Evolutionary conservation across 2,329 filamentous ascomycete species (phyloP).

Genomic region (Ophiostoma novo-ulmi): DNA sequence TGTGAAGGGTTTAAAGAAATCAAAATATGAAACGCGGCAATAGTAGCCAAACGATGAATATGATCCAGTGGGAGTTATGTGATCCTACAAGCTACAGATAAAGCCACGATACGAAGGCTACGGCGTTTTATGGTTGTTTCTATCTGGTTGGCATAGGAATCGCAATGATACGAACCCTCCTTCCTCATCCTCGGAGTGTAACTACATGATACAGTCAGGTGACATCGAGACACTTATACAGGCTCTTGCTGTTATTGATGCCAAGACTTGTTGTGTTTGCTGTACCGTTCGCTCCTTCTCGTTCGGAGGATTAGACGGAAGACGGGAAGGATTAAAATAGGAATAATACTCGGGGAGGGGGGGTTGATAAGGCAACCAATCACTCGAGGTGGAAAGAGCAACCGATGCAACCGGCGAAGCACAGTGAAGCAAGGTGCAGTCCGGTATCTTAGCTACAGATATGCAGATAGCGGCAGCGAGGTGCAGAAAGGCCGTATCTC

Average conservation of each 20-base stretch:
- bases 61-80: background rate
- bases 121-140: background rate
- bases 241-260: background rate
- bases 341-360: conserved; percentile 1
- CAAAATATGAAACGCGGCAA: background rate
- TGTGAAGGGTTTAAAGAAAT: background rate
- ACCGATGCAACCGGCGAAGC: background rate
- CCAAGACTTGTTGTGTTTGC: background rate
- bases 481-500: background rate
- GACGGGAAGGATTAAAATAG: background rate
- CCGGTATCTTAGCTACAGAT: too few relatives aligned
- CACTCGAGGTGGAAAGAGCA: background rate
- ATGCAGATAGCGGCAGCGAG: background rate
- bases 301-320: background rate
- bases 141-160: background rate
- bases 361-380: conserved; percentile 6
- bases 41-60: background rate
- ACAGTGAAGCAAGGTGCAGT: background rate
- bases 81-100: background rate
- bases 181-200: background rate
- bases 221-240: background rate
- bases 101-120: background rate
- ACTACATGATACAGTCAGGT: background rate
- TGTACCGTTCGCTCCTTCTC: background rate
- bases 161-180: background rate